Base-by-base conservation (phyloP, 805 yeast genomes). In the Teunomyces gatunensis region DNA sequence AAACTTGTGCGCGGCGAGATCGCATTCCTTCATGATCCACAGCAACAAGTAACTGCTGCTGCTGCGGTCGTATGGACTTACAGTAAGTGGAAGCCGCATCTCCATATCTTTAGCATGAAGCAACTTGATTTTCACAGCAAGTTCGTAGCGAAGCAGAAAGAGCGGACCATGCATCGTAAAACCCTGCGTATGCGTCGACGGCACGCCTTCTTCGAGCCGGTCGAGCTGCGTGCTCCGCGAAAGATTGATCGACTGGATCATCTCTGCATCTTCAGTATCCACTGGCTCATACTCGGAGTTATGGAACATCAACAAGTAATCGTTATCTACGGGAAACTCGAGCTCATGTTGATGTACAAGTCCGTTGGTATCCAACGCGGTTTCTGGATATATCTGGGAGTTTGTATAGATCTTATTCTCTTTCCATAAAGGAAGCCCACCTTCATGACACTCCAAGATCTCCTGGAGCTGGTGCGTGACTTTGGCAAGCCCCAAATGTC, bases 11-110 rank as follows among this genome's bases (percentile, higher is more conserved):
- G 60, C 58, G 1, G 85, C 79, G 20, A 67, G 48, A 33, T 75
- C 78, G 45, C 79, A 77, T 58, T 83, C 85, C 42, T 73, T 69
- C 48, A 72, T 53, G 13, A 83, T 79, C 76, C 85, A 74, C 49
- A 70, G 72, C 47, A 82, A 68, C 10, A 83, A 58, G 47, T 80
- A 74, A 29, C 69, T 74, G 36, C 83, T 67, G 53, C 78, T 72
- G 2, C 61, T 53, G 32, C 76, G 60, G 54, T 80, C 75, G 66
- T 75, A 81, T 1, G 84, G 83, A 23, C 83, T 69, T 0, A 84
- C 69, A 0, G 78, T 77, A 4, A 84, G 63, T 1, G 85, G 86
- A 18, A 80, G 71, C 12, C 67, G 59, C 9, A 79, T 59, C 39
- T 73, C 78, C 34, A 81, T 64, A 48, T 78, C 80, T 52, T 78